Evolutionary conservation across 1,284 basidiomycete genomes (phyloP).

Genomic region (Malassezia brasiliensis): DNA sequence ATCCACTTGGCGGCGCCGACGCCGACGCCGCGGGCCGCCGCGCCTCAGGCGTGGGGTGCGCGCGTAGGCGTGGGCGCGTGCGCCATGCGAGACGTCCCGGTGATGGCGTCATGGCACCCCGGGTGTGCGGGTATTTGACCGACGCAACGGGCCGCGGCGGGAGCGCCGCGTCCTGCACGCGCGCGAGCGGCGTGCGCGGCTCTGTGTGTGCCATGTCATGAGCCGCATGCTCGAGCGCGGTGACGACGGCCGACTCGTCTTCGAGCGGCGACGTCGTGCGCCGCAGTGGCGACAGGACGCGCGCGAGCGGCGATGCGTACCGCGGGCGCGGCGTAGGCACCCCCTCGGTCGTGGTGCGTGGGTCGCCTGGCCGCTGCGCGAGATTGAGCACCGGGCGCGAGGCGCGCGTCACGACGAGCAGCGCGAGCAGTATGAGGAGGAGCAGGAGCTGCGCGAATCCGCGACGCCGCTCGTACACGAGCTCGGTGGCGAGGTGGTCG

Average conservation of each 20-base stretch:
- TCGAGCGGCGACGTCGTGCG: background rate
- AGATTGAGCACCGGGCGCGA: conserved; percentile 45
- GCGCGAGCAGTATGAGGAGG: conserved; percentile 65
- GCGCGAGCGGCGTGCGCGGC: background rate
- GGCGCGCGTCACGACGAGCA: conserved; percentile 72
- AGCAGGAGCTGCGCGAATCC: conserved; percentile 71
- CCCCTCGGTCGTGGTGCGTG: background rate
- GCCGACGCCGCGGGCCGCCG: background rate
- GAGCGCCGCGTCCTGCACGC: background rate
- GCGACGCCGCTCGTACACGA: conserved; percentile 70
- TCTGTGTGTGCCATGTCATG: background rate
- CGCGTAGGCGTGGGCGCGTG: background rate
- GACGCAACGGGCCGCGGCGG: conserved; percentile 6
- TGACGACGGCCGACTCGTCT: background rate
- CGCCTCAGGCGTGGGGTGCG: background rate
- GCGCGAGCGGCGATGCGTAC: background rate
- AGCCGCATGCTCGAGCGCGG: background rate
- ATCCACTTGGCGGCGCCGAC: background rate
- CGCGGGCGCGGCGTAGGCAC: background rate
- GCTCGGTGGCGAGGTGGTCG: conserved; percentile 64
- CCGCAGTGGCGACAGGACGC: background rate
- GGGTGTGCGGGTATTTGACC: conserved; percentile 6
- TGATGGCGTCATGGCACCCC: conserved; percentile 2
- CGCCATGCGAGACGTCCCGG: background rate
- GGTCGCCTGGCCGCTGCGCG: conserved; percentile 12